Evolutionary conservation across 1,284 basidiomycete species (phyloP).

Genomic region (Sparassis latifolia): DNA sequence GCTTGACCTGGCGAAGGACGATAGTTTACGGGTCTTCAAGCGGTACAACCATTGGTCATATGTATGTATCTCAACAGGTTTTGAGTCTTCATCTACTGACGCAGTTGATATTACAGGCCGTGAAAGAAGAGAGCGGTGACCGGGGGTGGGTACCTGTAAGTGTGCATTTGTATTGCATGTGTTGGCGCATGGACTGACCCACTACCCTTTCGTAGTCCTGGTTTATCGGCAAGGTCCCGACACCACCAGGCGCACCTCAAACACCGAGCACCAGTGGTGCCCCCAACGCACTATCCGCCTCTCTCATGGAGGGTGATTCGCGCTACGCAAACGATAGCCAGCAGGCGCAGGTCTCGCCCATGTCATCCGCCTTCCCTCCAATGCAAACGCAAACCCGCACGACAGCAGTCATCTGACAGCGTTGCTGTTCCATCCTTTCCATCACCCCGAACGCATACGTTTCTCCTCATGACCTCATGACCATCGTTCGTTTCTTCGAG

Average conservation of each 20-base stretch:
- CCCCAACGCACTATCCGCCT: conserved; percentile 17
- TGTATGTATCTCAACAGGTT: conserved; percentile 33
- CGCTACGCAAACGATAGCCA: conserved; percentile 17
- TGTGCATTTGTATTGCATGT: conserved; percentile 5
- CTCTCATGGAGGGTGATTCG: conserved; percentile 15
- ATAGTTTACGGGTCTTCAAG: conserved; percentile 89
- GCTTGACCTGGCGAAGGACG: conserved; percentile 80
- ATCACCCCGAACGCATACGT: background rate
- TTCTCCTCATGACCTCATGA: background rate
- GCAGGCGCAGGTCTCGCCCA: conserved; percentile 59
- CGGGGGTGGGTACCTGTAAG: conserved; percentile 86
- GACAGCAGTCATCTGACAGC: conserved; percentile 18
- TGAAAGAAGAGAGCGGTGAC: conserved; percentile 83
- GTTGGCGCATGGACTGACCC: too few relatives aligned
- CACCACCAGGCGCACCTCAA: conserved; percentile 42
- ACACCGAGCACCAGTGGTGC: conserved; percentile 48
- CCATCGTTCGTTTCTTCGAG: background rate
- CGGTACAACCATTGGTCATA: conserved; percentile 97
- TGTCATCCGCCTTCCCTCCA: conserved; percentile 67
- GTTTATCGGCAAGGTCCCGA: conserved; percentile 69
- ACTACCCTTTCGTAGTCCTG: conserved; percentile 41
- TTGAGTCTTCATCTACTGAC: conserved; percentile 6
- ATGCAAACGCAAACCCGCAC: conserved; percentile 23
- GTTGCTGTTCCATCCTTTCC: background rate
- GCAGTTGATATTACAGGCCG: conserved; percentile 45